Base-by-base conservation (phyloP, 768 basidiomycete species). In the Boletus tylopilopsis region DNA sequence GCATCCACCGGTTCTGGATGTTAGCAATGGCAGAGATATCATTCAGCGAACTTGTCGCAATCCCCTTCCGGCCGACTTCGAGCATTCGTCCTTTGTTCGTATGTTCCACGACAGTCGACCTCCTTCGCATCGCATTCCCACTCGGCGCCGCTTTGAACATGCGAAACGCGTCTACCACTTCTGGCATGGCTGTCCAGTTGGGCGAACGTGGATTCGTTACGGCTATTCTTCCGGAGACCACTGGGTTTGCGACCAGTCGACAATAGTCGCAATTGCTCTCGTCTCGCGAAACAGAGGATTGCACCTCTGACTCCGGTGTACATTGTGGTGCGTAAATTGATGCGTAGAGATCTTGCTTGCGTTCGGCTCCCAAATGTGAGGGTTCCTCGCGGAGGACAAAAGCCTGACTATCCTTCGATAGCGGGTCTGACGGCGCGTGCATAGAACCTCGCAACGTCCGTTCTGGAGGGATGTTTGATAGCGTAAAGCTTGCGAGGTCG, bases 171-270 rank as follows among this genome's bases (percentile, higher is more conserved):
- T 54, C 44, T 7, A 63, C 47, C 27, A 52, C 61, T 5, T 50
- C 59, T 39, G 56, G 53, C 50, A 60, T 53, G 11, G 55, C 49
- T 32, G 50, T n/a, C 50, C 61, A 60, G 33, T 63, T 42, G 9
- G 58, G 53, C 1, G 44, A 4, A 22, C 16, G 18, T 19, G 29
- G 38, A 11, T 49, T 45, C 3, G 24, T 24, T 21, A 23, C 12
- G 3, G 23, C 34, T 45, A n/a, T n/a, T 29, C 8, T 30, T 27
- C 51, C 54, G 9, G 32, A 39, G 6, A 12, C 41, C 13, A 6
- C n/a, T 0, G 30, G 46, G 18, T 15, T 53, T 11, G 53, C 34
- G 18, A 43, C 11, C 5, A 37, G 41, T 11, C 49, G 50, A 21
- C 24, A 25, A 32, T 15, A 47, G 12, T 35, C 37, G 19, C 6